Conservation (phyloP, 2,329 filamentous ascomycete species). For the Spiromastix sp. region DNA sequence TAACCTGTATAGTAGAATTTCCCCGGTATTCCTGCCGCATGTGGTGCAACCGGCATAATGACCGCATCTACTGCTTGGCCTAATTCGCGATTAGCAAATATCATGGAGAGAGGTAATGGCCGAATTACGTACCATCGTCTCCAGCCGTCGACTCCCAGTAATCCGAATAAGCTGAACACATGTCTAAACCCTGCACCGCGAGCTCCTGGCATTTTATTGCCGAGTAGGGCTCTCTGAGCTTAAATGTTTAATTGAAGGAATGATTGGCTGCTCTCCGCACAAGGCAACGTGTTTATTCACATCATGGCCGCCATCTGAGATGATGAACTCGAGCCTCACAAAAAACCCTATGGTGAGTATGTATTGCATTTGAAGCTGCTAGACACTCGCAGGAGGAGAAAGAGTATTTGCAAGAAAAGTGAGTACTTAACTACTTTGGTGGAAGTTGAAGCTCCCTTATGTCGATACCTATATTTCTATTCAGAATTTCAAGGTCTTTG, state of each 20-base stretch:
- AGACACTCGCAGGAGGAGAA: background rate
- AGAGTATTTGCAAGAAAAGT: background rate
- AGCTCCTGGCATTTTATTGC: background rate
- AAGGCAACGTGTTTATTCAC: conserved; percentile 39
- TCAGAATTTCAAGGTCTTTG: too few relatives aligned
- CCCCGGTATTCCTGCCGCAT: conserved; percentile 29
- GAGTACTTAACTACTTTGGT: too few relatives aligned
- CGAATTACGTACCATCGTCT: background rate
- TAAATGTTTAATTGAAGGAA: background rate
- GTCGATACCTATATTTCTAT: too few relatives aligned
- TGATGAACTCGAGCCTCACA: background rate
- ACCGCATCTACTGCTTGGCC: conserved; percentile 45
- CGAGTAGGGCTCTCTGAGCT: background rate
- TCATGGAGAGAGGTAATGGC: background rate
- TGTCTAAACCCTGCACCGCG: background rate
- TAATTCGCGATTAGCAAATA: conserved; percentile 33
- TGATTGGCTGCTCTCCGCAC: conserved; percentile 39
- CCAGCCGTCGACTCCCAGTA: conserved; percentile 50
- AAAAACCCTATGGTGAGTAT: background rate
- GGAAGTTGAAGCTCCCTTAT: too few relatives aligned
- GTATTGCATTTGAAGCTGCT: background rate
- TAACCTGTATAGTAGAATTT: conserved; percentile 36
- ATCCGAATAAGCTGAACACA: conserved; percentile 24
- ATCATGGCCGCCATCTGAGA: conserved; percentile 41
- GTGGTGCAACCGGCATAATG: conserved; percentile 31